phyloP scores from a whole-genome alignment of 768 basidiomycete genomes.

The Suillus tomentosus region DNA sequence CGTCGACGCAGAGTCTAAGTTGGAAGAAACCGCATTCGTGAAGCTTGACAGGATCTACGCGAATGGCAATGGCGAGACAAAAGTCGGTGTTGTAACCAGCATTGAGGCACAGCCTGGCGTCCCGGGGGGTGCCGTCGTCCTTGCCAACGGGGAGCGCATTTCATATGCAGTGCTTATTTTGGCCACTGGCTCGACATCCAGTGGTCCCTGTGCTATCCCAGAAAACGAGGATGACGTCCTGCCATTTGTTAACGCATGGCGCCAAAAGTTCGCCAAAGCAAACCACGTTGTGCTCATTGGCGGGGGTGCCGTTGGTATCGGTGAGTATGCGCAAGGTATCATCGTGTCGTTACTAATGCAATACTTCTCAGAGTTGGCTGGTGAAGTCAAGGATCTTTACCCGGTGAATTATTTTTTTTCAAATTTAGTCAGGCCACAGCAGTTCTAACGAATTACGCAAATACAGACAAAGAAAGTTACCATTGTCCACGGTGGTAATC shows the following conservation, averaged over 20 bases:
- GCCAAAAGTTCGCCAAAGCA: slow-evolving; percentile 35
- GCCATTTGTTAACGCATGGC: slow-evolving; percentile 35
- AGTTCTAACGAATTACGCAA: slow-evolving; percentile 17
- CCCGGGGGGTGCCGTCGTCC: slow-evolving; percentile 49
- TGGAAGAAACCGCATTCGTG: slow-evolving; percentile 49
- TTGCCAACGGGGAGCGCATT: slow-evolving; percentile 51
- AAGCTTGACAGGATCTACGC: slow-evolving; percentile 53
- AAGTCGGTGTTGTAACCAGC: slow-evolving; percentile 38
- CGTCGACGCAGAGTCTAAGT: slow-evolving; percentile 35
- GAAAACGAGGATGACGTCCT: slow-evolving; percentile 29
- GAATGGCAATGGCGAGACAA: slow-evolving; percentile 45
- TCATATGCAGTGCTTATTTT: slow-evolving; percentile 59
- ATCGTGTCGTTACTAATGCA: slow-evolving; percentile 1
- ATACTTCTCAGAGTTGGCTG: slow-evolving; percentile 40
- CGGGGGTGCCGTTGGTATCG: slow-evolving; percentile 58
- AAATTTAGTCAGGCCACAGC: background rate
- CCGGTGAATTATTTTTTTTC: slow-evolving; percentile 32
- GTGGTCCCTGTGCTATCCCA: slow-evolving; percentile 50
- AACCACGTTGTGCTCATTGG: slow-evolving; percentile 52
- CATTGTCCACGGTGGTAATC: slow-evolving; percentile 55
- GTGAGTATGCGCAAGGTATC: slow-evolving; percentile 27
- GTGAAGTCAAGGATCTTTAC: slow-evolving; percentile 45
- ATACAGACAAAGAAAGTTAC: slow-evolving; percentile 48
- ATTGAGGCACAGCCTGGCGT: slow-evolving; percentile 38
- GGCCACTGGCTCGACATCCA: slow-evolving; percentile 59